These are phyloP conservation scores for Boehmeria nivea DNA, from an alignment of 306 rosid species.

Conservation along the genomic window DNA sequence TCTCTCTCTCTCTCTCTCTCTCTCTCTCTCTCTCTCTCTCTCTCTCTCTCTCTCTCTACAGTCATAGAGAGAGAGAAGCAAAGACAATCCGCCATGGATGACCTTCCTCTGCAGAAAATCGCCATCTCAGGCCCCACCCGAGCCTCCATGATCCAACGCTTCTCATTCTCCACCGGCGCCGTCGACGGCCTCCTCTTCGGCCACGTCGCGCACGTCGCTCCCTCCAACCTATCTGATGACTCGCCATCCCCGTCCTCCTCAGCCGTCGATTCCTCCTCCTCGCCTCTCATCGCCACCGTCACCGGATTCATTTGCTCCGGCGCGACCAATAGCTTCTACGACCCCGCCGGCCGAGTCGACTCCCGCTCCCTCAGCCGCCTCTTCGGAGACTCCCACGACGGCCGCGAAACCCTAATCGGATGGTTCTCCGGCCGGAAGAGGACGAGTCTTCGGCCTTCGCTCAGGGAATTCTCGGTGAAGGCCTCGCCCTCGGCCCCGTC, in stretches of 20 bases:
- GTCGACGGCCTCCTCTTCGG: slow-evolving; percentile 87
- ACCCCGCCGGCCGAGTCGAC: slow-evolving; percentile 42
- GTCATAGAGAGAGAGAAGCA: not conserved
- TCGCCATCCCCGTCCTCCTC: slow-evolving; percentile 19
- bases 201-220: slow-evolving; percentile 29
- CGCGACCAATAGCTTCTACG: slow-evolving; percentile 40
- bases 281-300: slow-evolving; percentile 61
- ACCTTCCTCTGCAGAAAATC: slow-evolving; percentile 50
- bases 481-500: slow-evolving; percentile 45
- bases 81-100: slow-evolving; percentile 50
- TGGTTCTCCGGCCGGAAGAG: slow-evolving; percentile 91
- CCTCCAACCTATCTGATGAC: slow-evolving; percentile 47
- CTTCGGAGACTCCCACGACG: slow-evolving; percentile 10
- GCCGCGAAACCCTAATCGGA: slow-evolving; percentile 46
- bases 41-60: not conserved
- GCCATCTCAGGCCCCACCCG: slow-evolving; percentile 79
- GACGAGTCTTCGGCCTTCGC: slow-evolving; percentile 71
- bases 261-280: slow-evolving; percentile 26
- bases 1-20: too few relatives aligned
- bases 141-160: slow-evolving; percentile 71
- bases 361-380: slow-evolving; percentile 40
- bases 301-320: slow-evolving; percentile 71
- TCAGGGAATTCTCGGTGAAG: slow-evolving; percentile 60
- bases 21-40: too few relatives aligned
- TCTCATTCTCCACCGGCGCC: slow-evolving; percentile 53